Base-by-base conservation (phyloP, 352 stramenopile species). In the Phytophthora fragariaefolia region DNA sequence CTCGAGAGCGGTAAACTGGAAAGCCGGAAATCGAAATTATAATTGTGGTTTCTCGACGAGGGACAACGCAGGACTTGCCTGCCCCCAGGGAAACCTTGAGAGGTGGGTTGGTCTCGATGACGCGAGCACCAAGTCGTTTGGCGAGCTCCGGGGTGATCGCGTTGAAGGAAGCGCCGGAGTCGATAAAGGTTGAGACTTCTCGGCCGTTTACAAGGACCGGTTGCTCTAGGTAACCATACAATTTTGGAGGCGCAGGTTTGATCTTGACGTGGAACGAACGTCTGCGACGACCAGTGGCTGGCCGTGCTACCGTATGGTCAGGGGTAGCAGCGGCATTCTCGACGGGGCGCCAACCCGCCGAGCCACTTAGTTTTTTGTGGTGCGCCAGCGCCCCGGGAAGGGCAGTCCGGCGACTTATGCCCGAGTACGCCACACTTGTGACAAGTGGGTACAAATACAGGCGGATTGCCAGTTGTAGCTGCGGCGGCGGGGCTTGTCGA, bases 311-410 rank as follows among this genome's bases (percentile, higher is more conserved):
- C 27, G 48, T 36, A 55, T 42, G 48, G 27, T 52, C 13, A 18
- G 28, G 13, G 10, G 28, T 10, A 43, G 48, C 46, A 40, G 4
- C 17, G 27, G n/a, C 28, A 18, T 24, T 43, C 26, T 43, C 28
- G 48, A n/a, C n/a, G 48, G 48, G 48, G 5, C 28, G 48, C 27
- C 47, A 36, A 6, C 47, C 48, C 48, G n/a, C 28, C 28, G 48
- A 55, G 28, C 26, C 26, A 42, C n/a, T 27, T 55, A 27, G 48
- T 43, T 40, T 40, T 55, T 30, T 49, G 20, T 18, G 48, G 9
- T 6, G 28, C 48, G n/a, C 48, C 48, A 30, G 17, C 10, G 27
- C 12, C 48, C 48, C 28, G 13, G 6, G 3, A n/a, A 12, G 48
- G 48, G 28, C 27, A 43, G 9, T 26, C 48, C 9, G n/a, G 26